A percentile compares a stretch with the other conserved stretches of the same genome.
Evolutionary conservation across 306 rosid genomes (phyloP).

Genomic region (Quillaja saponaria): DNA sequence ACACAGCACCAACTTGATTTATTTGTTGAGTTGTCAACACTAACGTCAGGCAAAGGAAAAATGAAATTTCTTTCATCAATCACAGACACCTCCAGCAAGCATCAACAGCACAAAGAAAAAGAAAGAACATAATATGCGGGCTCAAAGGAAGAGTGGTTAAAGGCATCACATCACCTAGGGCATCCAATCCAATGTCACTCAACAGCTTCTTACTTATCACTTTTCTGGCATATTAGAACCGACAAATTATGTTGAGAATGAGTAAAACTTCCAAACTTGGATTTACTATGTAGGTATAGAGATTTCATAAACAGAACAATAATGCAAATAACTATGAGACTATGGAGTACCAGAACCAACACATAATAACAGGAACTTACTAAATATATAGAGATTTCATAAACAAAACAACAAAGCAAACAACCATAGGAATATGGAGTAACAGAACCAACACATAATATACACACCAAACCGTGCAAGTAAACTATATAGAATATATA

Average conservation of each 20-base stretch:
- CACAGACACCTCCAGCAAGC: too few relatives aligned
- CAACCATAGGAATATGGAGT: background rate
- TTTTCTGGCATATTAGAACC: too few relatives aligned
- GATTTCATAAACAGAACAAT: too few relatives aligned
- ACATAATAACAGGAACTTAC: too few relatives aligned
- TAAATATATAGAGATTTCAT: slow-evolving; percentile 18
- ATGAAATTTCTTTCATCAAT: too few relatives aligned
- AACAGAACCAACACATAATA: slow-evolving; percentile 11
- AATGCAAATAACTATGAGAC: background rate
- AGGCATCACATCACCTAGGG: background rate
- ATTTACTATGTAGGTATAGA: too few relatives aligned
- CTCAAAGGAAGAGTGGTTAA: background rate
- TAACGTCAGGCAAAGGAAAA: slow-evolving; percentile 2
- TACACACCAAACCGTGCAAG: slow-evolving; percentile 4
- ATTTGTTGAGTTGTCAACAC: slow-evolving; percentile 1
- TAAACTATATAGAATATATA: slow-evolving; percentile 5
- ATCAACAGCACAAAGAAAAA: slow-evolving; percentile 1
- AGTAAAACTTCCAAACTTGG: too few relatives aligned
- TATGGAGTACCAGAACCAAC: slow-evolving; percentile 3
- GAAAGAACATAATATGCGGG: background rate
- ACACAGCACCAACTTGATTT: background rate
- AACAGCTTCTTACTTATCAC: too few relatives aligned
- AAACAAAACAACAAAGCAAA: background rate
- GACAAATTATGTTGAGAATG: too few relatives aligned
- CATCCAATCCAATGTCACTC: slow-evolving; percentile 23